Conservation (phyloP, 78 protist genomes). For the Dictyostelium citrinum region DNA sequence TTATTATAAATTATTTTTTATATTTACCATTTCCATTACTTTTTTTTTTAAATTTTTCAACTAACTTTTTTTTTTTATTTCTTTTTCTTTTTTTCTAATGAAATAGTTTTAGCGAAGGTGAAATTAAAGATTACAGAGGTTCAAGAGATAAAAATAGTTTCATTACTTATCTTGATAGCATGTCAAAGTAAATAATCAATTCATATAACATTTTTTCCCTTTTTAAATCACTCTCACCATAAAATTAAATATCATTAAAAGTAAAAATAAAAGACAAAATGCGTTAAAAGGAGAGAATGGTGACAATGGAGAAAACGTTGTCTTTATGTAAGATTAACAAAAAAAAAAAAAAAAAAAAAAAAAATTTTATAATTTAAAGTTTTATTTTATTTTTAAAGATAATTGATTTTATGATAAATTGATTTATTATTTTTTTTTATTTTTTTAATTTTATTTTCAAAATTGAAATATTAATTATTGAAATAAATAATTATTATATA, state of each 20-base stretch:
- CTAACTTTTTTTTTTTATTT: no score
- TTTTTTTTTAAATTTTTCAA: neutral
- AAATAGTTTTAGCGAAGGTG: neutral
- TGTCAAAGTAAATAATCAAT: slow-evolving; percentile 27
- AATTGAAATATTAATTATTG: neutral
- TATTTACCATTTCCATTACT: neutral
- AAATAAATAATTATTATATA: neutral
- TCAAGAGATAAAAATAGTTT: slow-evolving; percentile 20
- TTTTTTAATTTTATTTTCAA: neutral
- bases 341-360: neutral
- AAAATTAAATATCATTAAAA: neutral
- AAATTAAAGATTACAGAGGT: slow-evolving; percentile 31
- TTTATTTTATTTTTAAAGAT: neutral
- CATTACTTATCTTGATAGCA: slow-evolving; percentile 15
- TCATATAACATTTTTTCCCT: neutral
- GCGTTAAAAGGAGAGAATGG: neutral
- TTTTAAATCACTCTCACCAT: neutral
- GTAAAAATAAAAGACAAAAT: neutral
- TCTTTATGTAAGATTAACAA: neutral
- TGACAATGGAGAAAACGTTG: neutral
- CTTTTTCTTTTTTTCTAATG: neutral
- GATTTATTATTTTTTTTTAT: neutral
- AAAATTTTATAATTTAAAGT: neutral
- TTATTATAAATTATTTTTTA: no score
- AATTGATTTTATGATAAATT: neutral